phyloP scores from a whole-genome alignment of 495 filamentous ascomycete species.

The Cryomyces minteri region DNA sequence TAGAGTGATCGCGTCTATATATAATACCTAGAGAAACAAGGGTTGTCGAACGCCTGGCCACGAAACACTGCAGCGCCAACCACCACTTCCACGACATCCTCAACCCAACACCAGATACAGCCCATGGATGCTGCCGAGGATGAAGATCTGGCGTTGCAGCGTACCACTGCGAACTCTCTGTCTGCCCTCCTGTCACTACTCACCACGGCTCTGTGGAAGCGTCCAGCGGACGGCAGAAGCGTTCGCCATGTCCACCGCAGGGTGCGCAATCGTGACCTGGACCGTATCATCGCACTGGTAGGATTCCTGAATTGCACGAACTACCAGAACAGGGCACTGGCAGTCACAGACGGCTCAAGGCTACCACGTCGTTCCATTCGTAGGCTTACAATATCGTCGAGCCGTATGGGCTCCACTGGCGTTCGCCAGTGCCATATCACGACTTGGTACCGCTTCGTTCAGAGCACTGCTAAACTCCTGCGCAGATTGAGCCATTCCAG shows the following conservation, averaged over 20 bases:
- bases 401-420: conserved; percentile 1
- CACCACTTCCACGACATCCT: no score
- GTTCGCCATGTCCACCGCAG: conserved; percentile 5
- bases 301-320: neutral
- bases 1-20: no score
- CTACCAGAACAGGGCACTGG: neutral
- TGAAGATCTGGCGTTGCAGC: conserved; percentile 16
- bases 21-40: no score
- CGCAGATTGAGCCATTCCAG: conserved; percentile 79
- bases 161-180: conserved; percentile 12
- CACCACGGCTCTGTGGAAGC: conserved; percentile 11
- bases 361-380: neutral
- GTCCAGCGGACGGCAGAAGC: neutral
- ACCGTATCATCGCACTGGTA: conserved; percentile 15
- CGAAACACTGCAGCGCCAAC: no score
- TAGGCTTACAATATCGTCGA: conserved; percentile 1
- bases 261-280: conserved; percentile 12
- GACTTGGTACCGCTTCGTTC: neutral
- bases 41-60: no score
- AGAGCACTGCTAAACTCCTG: conserved; percentile 3
- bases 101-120: no score
- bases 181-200: conserved; percentile 12
- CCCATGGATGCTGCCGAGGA: conserved; percentile 16
- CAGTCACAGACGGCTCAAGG: no score
- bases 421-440: neutral